Base-by-base conservation (phyloP, 1,284 basidiomycete species). In the Moesziomyces globuligerus region DNA sequence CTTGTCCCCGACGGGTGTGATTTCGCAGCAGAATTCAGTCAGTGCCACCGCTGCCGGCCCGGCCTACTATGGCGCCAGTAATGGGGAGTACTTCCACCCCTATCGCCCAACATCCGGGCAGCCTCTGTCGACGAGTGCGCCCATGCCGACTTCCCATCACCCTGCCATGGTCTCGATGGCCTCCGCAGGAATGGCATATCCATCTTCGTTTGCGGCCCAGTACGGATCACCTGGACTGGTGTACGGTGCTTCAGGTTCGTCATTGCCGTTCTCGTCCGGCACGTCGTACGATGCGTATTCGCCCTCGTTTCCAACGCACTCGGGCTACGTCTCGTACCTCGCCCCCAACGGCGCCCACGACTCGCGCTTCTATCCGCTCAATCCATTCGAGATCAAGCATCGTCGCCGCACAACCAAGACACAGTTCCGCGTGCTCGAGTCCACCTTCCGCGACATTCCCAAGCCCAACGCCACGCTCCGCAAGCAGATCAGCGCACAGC, bases 321-420 rank as follows among this genome's bases (percentile, higher is more conserved):
- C 57, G n/a, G 57, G 48, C 18, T 57, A 60, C 47, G 51, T 61
- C 5, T 68, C 58, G 20, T 68, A 68, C 20, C 47, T 59, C 7
- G 51, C 55, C 2, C 62, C 65, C 18, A 26, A 57, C 2, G 28
- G 41, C 4, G 21, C 41, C 8, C 48, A 50, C 40, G 61, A 72
- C 21, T 52, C 48, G 18, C 53, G 61, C 25, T 58, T 60, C 43
- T 72, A 68, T 23, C 60, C 74, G 18, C 54, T 70, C 38, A 76
- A 74, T 29, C 75, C 75, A 5, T 76, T 78, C 47, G 76, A 79
- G 52, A 75, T 79, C 60, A 79, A 79, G 48, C 76, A 79, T 39
- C 67, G 76, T 11, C 44, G 76, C 8, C 56, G 76, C 2, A 79
- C 76, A 17, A 79, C 75, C 21, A 77, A 76, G 67, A 49, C 57